phyloP scores from a whole-genome alignment of 495 filamentous ascomycete genomes.

The Hyaloscypha finlandica region DNA sequence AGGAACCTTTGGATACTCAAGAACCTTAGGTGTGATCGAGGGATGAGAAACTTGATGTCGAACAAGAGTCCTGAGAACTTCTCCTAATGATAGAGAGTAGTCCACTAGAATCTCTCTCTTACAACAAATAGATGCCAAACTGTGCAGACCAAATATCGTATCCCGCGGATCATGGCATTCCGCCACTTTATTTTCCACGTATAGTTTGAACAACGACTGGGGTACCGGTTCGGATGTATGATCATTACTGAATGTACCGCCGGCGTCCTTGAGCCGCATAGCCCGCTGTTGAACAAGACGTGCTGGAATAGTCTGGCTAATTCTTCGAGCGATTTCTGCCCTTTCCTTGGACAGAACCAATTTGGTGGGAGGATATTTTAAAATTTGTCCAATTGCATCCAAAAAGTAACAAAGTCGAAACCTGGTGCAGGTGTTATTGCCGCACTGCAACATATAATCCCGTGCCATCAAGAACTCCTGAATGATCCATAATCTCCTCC shows the following conservation, averaged over 20 bases:
- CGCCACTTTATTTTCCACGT: background rate
- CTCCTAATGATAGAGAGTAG: background rate
- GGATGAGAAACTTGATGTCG: background rate
- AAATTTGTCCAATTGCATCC: too few species aligned
- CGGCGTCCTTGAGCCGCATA: too few species aligned
- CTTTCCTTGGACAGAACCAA: too few species aligned
- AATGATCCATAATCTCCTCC: slow-evolving; percentile 12
- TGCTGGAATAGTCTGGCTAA: background rate
- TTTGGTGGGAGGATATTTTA: too few species aligned
- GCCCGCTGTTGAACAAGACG: background rate
- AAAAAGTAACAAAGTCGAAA: too few species aligned
- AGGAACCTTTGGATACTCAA: background rate
- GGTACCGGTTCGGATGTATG: too few species aligned
- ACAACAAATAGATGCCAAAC: background rate
- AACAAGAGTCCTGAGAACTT: background rate
- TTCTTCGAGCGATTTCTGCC: too few species aligned
- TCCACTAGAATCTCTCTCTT: background rate
- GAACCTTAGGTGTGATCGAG: background rate
- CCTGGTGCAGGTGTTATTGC: background rate
- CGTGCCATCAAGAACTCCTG: slow-evolving; percentile 4
- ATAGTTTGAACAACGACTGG: background rate
- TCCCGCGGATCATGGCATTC: slow-evolving; percentile 6
- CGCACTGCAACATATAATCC: background rate
- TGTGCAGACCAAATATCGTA: slow-evolving; percentile 7
- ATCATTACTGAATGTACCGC: background rate